Conservation (phyloP, 805 yeast species). For the Teunomyces aglyptinius region DNA sequence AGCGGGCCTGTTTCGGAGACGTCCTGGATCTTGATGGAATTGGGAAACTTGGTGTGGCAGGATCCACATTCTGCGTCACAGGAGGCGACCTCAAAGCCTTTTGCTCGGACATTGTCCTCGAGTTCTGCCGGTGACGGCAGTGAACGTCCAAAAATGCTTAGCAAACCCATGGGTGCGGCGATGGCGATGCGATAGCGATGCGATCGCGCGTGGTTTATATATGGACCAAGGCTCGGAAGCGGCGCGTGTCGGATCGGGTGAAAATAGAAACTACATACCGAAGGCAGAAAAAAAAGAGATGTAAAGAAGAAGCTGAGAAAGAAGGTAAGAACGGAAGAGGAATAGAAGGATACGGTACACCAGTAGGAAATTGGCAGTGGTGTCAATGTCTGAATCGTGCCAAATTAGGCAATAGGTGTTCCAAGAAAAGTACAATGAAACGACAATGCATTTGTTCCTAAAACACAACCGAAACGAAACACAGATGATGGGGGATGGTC, state of each 20-base stretch:
- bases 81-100: slow-evolving; percentile 37
- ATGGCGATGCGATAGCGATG: neutral
- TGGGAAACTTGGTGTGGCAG: slow-evolving; percentile 56
- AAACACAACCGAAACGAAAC: neutral
- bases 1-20: slow-evolving; percentile 42
- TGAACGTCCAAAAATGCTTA: neutral
- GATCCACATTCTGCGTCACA: slow-evolving; percentile 54
- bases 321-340: too few species aligned
- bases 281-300: neutral
- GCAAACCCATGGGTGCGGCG: slow-evolving; percentile 4
- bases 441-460: neutral
- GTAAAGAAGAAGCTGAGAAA: neutral
- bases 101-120: slow-evolving; percentile 5
- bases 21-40: slow-evolving; percentile 42
- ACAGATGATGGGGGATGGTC: too few species aligned
- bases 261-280: neutral
- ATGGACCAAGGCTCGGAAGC: neutral
- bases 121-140: neutral
- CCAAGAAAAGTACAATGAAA: neutral
- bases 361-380: too few species aligned
- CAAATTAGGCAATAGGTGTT: too few species aligned
- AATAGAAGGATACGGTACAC: too few species aligned
- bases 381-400: too few species aligned
- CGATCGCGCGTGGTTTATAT: neutral
- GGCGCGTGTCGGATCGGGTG: neutral